Percentiles rank a stretch among this genome's conserved stretches.
Conservation (phyloP, 2,329 filamentous ascomycete genomes). For the Tolypocladium album region DNA sequence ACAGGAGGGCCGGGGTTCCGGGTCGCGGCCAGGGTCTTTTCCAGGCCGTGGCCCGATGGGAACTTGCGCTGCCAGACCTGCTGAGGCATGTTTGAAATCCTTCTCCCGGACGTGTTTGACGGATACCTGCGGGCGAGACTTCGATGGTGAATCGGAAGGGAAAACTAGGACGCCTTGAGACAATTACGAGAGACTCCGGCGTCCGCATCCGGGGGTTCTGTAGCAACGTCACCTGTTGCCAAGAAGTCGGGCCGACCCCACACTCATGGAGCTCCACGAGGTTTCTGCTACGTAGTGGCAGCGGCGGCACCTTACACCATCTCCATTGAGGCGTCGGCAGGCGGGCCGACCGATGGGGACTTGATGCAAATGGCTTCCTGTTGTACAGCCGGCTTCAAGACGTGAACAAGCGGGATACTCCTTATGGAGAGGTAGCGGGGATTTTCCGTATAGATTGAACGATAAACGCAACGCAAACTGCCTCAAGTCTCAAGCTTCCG, state of each 20-base stretch:
- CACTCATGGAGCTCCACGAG: not conserved
- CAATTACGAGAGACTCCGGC: not conserved
- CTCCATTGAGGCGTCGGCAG: not conserved
- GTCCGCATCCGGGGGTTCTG: not conserved
- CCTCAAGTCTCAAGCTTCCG: slow-evolving; percentile 20
- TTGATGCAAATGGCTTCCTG: no score
- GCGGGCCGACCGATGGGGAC: not conserved
- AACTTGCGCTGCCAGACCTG: slow-evolving; percentile 16
- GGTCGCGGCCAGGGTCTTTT: slow-evolving; percentile 11
- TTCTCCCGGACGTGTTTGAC: not conserved
- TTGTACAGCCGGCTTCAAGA: no score
- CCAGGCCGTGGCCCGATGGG: slow-evolving; percentile 14
- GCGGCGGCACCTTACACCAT: not conserved
- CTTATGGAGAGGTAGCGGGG: no score
- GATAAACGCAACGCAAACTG: not conserved
- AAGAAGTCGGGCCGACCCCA: not conserved
- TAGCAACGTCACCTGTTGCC: not conserved
- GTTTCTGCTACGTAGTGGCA: not conserved
- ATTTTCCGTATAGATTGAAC: not conserved
- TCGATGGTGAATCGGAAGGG: not conserved
- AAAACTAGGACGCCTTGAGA: not conserved
- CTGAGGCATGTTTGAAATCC: slow-evolving; percentile 21
- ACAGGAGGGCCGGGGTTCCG: slow-evolving; percentile 6
- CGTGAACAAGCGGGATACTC: no score
- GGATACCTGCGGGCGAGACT: not conserved